These are phyloP conservation scores for Arthrobotrys megalospora DNA, from an alignment of 2,329 filamentous ascomycete species.

Conservation along the genomic window DNA sequence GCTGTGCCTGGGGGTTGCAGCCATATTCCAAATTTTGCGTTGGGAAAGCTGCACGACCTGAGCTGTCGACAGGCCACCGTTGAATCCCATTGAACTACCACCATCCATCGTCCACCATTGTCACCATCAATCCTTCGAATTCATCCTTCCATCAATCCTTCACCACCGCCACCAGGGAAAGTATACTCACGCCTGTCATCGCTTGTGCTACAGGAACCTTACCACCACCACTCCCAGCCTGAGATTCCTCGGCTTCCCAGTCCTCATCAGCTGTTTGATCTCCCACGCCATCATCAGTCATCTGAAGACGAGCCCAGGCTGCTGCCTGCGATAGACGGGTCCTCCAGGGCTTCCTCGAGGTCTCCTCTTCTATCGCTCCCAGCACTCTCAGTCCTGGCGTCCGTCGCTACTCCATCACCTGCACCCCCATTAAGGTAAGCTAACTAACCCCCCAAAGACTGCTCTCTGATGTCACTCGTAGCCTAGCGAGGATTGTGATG, in stretches of 20 bases:
- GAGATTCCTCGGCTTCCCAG: slow-evolving; percentile 56
- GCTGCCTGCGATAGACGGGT: slow-evolving; percentile 61
- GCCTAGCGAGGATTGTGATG: slow-evolving; percentile 34
- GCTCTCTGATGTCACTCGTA: slow-evolving; percentile 62
- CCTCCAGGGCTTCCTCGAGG: slow-evolving; percentile 63
- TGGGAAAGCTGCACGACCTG: slow-evolving; percentile 30
- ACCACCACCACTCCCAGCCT: slow-evolving; percentile 61
- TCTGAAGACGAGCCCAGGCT: slow-evolving; percentile 57
- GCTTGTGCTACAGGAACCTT: slow-evolving; percentile 55
- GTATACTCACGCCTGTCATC: slow-evolving; percentile 26
- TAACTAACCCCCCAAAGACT: slow-evolving; percentile 30
- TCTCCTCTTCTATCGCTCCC: slow-evolving; percentile 64
- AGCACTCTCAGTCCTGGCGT: slow-evolving; percentile 63
- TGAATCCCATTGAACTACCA: neutral
- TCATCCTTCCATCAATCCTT: neutral
- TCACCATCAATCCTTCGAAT: neutral
- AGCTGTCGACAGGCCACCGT: slow-evolving; percentile 4
- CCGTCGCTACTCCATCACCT: slow-evolving; percentile 63
- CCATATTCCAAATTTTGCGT: slow-evolving; percentile 46
- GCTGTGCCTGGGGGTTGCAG: slow-evolving; percentile 11
- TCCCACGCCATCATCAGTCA: slow-evolving; percentile 48
- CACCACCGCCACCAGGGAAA: neutral
- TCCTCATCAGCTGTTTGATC: slow-evolving; percentile 57
- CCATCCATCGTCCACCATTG: neutral
- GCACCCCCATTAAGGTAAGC: slow-evolving; percentile 64